Base-by-base conservation (phyloP, 495 filamentous ascomycete species). In the Penicillium goetzii region DNA sequence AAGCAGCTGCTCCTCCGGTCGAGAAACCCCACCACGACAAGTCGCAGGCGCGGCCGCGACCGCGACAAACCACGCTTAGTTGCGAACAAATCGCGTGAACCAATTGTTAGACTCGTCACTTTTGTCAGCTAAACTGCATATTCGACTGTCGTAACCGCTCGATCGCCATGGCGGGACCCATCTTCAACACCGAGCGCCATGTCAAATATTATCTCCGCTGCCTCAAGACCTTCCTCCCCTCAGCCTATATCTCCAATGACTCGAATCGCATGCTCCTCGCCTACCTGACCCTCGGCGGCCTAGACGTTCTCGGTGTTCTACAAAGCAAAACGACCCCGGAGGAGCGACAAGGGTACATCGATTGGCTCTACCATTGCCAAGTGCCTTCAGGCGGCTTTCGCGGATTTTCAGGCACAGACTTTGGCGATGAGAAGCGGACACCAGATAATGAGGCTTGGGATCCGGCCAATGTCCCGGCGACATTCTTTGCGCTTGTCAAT, bases 201-300 rank as follows among this genome's bases (percentile, higher is more conserved):
- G 81, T 94, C 70, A 92, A 89, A 71, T 99, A 97, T 83, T 98
- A 94, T 89, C 86, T 92, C 63, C 88, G 93, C 72, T 97, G 93
- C 66, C 84, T 94, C 47, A 92, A 89, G 68, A 89, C 92, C 38
- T 82, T 87, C 52, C 87, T 99, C 5, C 95, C 95, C 1, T 81
- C 83, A 56, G 81, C 85, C 62, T 98, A 98, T 80, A 92, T 88
- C 45, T 83, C 85, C 69, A 94, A 89, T 72, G 95, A 99, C 76
- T 90, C 90, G 57, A 92, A 90, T 74, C 93, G 95, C 65, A 89
- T 97, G 75, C 89, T 88, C 2, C 85, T 98, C 21, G 92, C 89
- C 60, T 97, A 88, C 78, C 96, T 99, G 79, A 90, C 89, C 41
- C 79, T 98, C 61, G 85, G 87, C 9, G 91, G 92, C 3, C 83